A percentile compares a stretch with the other conserved stretches of the same genome.
Conservation (phyloP, 805 yeast species). For the Metschnikowia similis region DNA sequence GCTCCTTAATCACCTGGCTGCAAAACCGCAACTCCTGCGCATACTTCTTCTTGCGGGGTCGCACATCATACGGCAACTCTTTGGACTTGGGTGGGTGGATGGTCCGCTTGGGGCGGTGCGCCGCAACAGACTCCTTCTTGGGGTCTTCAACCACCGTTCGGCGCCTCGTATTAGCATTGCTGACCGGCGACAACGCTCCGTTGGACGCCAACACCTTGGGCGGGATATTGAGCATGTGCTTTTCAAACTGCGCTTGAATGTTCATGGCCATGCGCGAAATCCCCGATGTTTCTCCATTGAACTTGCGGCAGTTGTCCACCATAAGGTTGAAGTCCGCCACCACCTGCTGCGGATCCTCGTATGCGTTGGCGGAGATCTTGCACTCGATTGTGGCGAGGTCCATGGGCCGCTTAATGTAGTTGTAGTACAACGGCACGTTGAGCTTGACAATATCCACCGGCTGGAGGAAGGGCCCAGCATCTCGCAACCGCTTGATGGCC, state of each 20-base stretch:
- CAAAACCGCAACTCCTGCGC: slow-evolving; percentile 88
- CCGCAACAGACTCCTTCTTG: slow-evolving; percentile 70
- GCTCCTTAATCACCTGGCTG: slow-evolving; percentile 74
- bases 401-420: slow-evolving; percentile 84
- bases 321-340: slow-evolving; percentile 77
- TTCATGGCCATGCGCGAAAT: slow-evolving; percentile 91
- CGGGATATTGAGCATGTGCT: slow-evolving; percentile 90
- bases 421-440: slow-evolving; percentile 87
- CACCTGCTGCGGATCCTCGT: slow-evolving; percentile 64
- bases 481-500: slow-evolving; percentile 85
- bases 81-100: slow-evolving; percentile 95
- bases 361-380: slow-evolving; percentile 66
- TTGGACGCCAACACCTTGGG: slow-evolving; percentile 38
- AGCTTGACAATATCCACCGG: slow-evolving; percentile 90
- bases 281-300: slow-evolving; percentile 79
- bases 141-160: slow-evolving; percentile 21
- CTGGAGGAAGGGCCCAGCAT: slow-evolving; percentile 80
- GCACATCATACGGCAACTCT: slow-evolving; percentile 84
- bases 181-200: slow-evolving; percentile 11
- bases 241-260: slow-evolving; percentile 87
- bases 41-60: slow-evolving; percentile 88
- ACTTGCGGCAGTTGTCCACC: slow-evolving; percentile 75
- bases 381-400: slow-evolving; percentile 87
- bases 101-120: slow-evolving; percentile 90
- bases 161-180: slow-evolving; percentile 16